Conservation (phyloP, 192 early-diverging fungal species). For the Backusella tarrabulga region DNA sequence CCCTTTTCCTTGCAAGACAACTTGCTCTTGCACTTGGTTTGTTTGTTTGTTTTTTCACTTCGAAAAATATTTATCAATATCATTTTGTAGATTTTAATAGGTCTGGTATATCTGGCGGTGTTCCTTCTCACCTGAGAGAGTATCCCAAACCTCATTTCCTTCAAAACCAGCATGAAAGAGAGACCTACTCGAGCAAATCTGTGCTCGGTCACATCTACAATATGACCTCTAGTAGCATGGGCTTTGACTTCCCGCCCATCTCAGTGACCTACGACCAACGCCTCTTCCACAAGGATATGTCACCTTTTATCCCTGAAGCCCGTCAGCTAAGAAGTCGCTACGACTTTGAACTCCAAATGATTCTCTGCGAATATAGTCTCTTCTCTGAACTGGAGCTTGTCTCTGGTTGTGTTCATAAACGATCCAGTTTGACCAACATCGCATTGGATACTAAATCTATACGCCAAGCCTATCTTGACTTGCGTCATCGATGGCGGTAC, state of each 20-base stretch:
- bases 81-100: neutral
- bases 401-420: slow-evolving; percentile 22
- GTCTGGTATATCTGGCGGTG: neutral
- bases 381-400: slow-evolving; percentile 38
- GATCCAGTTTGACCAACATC: slow-evolving; percentile 28
- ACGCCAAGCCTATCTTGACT: slow-evolving; percentile 32
- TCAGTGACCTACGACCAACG: slow-evolving; percentile 25
- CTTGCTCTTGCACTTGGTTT: slow-evolving; percentile 55
- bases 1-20: slow-evolving; percentile 55
- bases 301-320: slow-evolving; percentile 49
- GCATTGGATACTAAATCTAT: slow-evolving; percentile 41
- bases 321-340: slow-evolving; percentile 38
- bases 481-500: slow-evolving; percentile 40
- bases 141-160: neutral
- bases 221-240: slow-evolving; percentile 8
- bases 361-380: slow-evolving; percentile 62
- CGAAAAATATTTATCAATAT: slow-evolving; percentile 38
- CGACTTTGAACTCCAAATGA: slow-evolving; percentile 40
- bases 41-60: slow-evolving; percentile 37
- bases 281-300: slow-evolving; percentile 43
- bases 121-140: neutral
- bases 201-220: neutral
- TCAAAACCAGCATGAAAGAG: neutral
- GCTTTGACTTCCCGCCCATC: slow-evolving; percentile 30
- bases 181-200: neutral